Conservation (phyloP, 306 rosid species). For the Quercus agrifolia region DNA sequence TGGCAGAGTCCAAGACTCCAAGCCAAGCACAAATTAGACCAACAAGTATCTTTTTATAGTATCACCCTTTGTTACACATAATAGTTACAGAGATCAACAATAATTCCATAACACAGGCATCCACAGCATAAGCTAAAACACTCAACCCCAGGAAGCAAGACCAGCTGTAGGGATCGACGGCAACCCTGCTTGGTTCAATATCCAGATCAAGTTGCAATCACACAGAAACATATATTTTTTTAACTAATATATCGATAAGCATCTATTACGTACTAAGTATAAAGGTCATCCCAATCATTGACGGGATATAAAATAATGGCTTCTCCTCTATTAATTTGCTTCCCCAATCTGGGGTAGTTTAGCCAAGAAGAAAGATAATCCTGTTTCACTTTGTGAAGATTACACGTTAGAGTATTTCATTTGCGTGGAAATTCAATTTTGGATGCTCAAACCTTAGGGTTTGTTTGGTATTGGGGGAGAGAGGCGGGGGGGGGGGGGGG, state of each 20-base stretch:
- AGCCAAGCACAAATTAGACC: neutral
- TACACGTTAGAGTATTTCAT: neutral
- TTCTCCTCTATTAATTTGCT: neutral
- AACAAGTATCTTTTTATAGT: neutral
- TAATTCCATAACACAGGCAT: neutral
- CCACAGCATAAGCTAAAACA: neutral
- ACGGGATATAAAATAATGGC: neutral
- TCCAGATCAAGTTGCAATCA: neutral
- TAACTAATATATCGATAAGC: neutral
- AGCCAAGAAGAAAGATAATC: neutral
- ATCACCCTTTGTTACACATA: neutral
- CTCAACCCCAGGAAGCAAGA: neutral
- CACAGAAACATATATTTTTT: neutral
- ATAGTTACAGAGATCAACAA: neutral
- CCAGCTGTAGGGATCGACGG: neutral
- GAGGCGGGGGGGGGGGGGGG: no score
- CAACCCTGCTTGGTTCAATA: neutral
- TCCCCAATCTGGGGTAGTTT: neutral
- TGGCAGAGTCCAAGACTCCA: neutral
- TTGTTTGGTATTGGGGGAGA: no score
- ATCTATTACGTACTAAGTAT: neutral
- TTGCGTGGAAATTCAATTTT: neutral
- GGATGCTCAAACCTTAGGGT: neutral
- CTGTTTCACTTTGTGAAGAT: neutral
- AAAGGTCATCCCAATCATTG: neutral